phyloP scores from a whole-genome alignment of 2,329 filamentous ascomycete genomes.

The Hymenoscyphus fructigenus region DNA sequence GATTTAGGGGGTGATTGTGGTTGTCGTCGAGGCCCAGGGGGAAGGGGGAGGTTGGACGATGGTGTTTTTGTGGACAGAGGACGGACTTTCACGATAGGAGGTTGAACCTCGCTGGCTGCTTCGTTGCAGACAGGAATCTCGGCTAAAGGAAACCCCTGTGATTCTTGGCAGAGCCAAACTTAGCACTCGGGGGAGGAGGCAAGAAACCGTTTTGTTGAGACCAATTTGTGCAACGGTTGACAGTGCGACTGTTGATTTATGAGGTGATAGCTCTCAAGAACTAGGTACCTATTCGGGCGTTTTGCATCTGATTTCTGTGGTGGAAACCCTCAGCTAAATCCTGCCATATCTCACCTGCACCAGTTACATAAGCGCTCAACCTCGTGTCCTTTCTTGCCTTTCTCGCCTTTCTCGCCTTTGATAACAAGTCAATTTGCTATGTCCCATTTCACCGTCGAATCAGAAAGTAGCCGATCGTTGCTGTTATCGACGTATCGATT shows the following conservation, averaged over 20 bases:
- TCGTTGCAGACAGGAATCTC: not conserved
- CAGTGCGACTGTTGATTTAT: not conserved
- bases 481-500: slow-evolving; percentile 17
- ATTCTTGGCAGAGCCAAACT: slow-evolving; percentile 7
- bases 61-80: slow-evolving; percentile 17
- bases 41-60: slow-evolving; percentile 11
- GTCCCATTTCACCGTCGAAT: not conserved
- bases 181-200: not conserved
- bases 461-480: not conserved
- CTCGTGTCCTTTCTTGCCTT: too few relatives aligned
- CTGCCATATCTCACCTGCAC: not conserved
- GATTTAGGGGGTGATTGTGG: slow-evolving; percentile 6
- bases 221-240: not conserved
- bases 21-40: slow-evolving; percentile 14
- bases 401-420: too few relatives aligned
- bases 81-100: slow-evolving; percentile 22
- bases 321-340: not conserved
- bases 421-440: too few relatives aligned
- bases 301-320: not conserved
- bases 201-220: slow-evolving; percentile 3
- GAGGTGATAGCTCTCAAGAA: not conserved
- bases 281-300: not conserved
- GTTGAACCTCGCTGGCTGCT: not conserved
- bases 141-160: not conserved
- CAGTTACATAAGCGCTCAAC: too few relatives aligned